Evolutionary conservation across 306 rosid genomes (phyloP).

Genomic region (Inga laurina): DNA sequence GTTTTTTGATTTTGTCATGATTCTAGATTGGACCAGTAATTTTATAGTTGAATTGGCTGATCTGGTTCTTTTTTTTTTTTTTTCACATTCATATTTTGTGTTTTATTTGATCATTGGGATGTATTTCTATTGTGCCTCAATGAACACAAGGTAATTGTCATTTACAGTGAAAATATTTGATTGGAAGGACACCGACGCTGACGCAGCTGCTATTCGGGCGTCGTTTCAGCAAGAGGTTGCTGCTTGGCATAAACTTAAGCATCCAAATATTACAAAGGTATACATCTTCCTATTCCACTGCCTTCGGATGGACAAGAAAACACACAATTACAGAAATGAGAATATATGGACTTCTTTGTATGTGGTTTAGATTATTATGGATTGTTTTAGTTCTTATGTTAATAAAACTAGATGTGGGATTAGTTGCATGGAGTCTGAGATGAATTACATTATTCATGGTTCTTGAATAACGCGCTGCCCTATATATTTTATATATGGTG

Average conservation of each 20-base stretch:
- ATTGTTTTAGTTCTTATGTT: too few relatives aligned
- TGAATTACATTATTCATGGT: background rate
- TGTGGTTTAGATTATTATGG: background rate
- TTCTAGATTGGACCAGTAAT: background rate
- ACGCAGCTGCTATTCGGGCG: slow-evolving; percentile 43
- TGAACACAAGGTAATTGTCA: background rate
- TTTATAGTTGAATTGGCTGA: background rate
- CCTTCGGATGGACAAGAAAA: background rate
- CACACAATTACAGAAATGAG: background rate
- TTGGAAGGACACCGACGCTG: slow-evolving; percentile 40
- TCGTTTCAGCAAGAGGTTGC: slow-evolving; percentile 64
- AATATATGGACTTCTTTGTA: background rate
- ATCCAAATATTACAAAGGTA: slow-evolving; percentile 69
- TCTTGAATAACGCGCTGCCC: background rate
- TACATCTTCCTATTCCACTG: background rate
- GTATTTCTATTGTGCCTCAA: background rate
- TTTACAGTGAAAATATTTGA: slow-evolving; percentile 60
- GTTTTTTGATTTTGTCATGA: background rate
- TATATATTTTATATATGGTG: too few relatives aligned
- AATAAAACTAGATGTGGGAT: background rate
- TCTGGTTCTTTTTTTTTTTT: background rate
- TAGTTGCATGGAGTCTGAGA: background rate
- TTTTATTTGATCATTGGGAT: background rate
- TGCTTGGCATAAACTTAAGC: slow-evolving; percentile 68
- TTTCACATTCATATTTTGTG: background rate